These are phyloP conservation scores for Fistulinella prunicolor DNA, from an alignment of 768 basidiomycete genomes.

Conservation along the genomic window DNA sequence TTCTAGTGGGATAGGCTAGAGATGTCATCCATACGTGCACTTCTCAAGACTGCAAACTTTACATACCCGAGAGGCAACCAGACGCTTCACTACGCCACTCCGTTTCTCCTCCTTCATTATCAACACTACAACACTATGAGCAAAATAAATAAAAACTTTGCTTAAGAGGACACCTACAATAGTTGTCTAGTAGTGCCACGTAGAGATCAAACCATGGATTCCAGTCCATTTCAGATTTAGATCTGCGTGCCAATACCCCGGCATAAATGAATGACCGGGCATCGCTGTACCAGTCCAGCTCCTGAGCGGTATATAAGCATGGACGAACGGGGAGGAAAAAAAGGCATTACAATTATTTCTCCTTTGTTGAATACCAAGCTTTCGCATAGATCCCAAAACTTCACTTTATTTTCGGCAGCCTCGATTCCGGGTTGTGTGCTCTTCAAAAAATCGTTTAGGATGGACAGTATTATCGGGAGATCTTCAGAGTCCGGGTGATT, in stretches of 20 bases:
- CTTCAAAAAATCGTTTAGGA: slow-evolving; percentile 72
- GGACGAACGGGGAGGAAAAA: not conserved
- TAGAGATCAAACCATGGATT: slow-evolving; percentile 69
- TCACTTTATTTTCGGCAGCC: slow-evolving; percentile 88
- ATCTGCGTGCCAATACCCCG: slow-evolving; percentile 59
- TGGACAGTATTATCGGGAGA: slow-evolving; percentile 65
- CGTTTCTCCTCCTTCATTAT: slow-evolving; percentile 60
- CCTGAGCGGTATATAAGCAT: slow-evolving; percentile 42
- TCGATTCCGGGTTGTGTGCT: slow-evolving; percentile 88
- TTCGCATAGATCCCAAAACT: slow-evolving; percentile 80
- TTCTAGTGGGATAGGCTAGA: slow-evolving; percentile 74
- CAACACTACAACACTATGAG: slow-evolving; percentile 45
- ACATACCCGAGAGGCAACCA: slow-evolving; percentile 66
- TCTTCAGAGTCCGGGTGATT: slow-evolving; percentile 80
- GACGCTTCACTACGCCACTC: slow-evolving; percentile 46
- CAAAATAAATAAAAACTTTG: not conserved
- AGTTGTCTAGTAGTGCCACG: slow-evolving; percentile 72
- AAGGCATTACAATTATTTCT: slow-evolving; percentile 70
- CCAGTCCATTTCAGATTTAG: slow-evolving; percentile 62
- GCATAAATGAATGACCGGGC: slow-evolving; percentile 69
- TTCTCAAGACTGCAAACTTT: not conserved
- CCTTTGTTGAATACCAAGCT: slow-evolving; percentile 70
- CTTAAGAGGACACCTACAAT: slow-evolving; percentile 45
- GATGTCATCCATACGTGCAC: slow-evolving; percentile 8
- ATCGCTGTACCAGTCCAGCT: slow-evolving; percentile 78